phyloP scores from a whole-genome alignment of 208 protist species.

The Crithidia thermophila region DNA sequence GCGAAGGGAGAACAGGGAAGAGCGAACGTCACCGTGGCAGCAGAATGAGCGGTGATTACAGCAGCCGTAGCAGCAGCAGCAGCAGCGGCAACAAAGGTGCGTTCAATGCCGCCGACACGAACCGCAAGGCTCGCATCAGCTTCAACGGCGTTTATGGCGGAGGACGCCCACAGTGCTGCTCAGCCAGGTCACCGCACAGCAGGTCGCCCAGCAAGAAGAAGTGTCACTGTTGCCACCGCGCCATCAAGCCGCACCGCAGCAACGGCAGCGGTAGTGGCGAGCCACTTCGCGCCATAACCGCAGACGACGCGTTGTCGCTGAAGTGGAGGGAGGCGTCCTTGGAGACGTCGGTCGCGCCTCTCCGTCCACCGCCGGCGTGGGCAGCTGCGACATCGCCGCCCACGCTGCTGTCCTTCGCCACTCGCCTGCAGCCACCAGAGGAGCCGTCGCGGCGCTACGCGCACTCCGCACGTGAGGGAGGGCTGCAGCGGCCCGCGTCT shows the following conservation, averaged over 20 bases:
- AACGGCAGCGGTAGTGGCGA: neutral
- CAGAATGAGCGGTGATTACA: neutral
- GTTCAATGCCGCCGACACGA: too few relatives aligned
- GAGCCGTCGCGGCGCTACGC: conserved; percentile 21
- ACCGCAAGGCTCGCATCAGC: too few relatives aligned
- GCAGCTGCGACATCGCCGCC: conserved; percentile 6
- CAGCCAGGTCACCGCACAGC: neutral
- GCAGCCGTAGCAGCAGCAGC: neutral
- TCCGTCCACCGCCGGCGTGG: neutral
- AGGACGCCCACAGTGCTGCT: too few relatives aligned
- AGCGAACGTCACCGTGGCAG: neutral
- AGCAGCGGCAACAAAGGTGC: neutral
- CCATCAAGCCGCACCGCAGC: neutral
- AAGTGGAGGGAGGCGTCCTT: neutral
- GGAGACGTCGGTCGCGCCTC: neutral
- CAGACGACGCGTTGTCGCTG: neutral
- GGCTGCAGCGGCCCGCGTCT: too few relatives aligned
- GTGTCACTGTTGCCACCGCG: conserved; percentile 21
- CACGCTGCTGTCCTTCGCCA: conserved; percentile 15
- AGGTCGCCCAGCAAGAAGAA: neutral
- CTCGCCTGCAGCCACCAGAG: conserved; percentile 35
- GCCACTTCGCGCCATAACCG: too few relatives aligned
- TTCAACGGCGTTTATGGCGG: neutral
- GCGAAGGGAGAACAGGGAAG: neutral
- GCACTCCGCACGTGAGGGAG: conserved; percentile 25